A percentile compares a stretch with the other conserved stretches of the same genome.
Evolutionary conservation across 2,329 filamentous ascomycete species (phyloP).

Genomic region (Fusarium mangiferae): DNA sequence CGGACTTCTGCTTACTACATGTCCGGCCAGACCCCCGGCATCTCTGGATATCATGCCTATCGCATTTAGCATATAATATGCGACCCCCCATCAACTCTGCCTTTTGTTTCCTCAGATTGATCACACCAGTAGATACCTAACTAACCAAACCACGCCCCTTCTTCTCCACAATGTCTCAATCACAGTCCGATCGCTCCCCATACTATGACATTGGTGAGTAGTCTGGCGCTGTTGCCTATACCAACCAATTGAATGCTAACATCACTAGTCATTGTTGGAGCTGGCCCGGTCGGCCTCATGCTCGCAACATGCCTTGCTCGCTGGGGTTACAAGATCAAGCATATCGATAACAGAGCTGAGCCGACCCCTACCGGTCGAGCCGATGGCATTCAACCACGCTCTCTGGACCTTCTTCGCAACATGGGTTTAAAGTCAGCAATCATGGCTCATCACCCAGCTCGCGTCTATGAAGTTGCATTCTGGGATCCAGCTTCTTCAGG

Average conservation of each 20-base stretch:
- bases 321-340: slow-evolving; percentile 96
- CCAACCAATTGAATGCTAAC: slow-evolving; percentile 35
- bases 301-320: slow-evolving; percentile 87
- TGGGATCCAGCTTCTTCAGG: slow-evolving; percentile 71
- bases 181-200: slow-evolving; percentile 33
- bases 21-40: slow-evolving; percentile 20
- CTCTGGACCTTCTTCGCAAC: slow-evolving; percentile 85
- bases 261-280: slow-evolving; percentile 80
- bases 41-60: slow-evolving; percentile 13
- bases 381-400: slow-evolving; percentile 91
- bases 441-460: slow-evolving; percentile 88
- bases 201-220: slow-evolving; percentile 59
- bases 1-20: slow-evolving; percentile 8
- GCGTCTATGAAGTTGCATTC: slow-evolving; percentile 82
- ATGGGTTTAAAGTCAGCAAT: slow-evolving; percentile 89
- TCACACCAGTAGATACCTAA: slow-evolving; percentile 9
- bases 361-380: slow-evolving; percentile 87
- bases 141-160: slow-evolving; percentile 1
- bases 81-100: slow-evolving; percentile 15
- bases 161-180: slow-evolving; percentile 28
- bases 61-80: slow-evolving; percentile 32
- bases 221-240: background rate
- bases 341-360: slow-evolving; percentile 89
- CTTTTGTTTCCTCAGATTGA: slow-evolving; percentile 1
- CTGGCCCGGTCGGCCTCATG: slow-evolving; percentile 88